Base-by-base conservation (phyloP, 257 asterid species). In the Misopates orontium region DNA sequence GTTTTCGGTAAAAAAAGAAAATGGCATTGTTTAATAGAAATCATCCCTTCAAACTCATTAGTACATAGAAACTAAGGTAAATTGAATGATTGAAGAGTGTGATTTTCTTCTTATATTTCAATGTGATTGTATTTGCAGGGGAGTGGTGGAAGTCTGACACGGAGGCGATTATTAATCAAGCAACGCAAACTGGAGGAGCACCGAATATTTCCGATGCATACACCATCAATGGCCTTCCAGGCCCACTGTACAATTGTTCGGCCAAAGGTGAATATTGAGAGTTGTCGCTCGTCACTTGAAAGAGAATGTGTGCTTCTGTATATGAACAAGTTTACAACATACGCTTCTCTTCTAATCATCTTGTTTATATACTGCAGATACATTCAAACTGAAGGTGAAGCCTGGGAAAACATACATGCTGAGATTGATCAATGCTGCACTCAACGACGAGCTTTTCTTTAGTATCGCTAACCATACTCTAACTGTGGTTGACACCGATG, bases 131-230 rank as follows among this genome's bases (percentile, higher is more conserved):
- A 16, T 45, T 36, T 66, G 21, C 51, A 87, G 91, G 95, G 31
- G 91, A 87, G 68, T 84, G 95, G 95, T 87, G 88, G 87, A 87
- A 87, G 71, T 77, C 77, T 8, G 85, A 87, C 28, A 82, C 91
- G 0, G 89, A 87, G 70, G 66, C 68, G 1, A 56, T 84, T 1
- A 82, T 87, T 42, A 84, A 23, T 56, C 86, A 79, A 77, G 89
- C 95, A 24, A 15, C 64, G 55, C 84, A 75, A 69, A 77, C 84
- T 0, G 95, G 95, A 17, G 85, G 71, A 21, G 86, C 80, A 28
- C 95, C 95, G 10, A 87, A 84, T 42, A 28, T 73, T 54, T 87
- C 91, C 0, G 85, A 87, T 68, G 95, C 95, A 28, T 82, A 58
- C 69, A 84, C 95, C 49, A 80, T 87, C 12, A 87, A 87, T 50